These are phyloP conservation scores for Flaveria floridana DNA, from an alignment of 140 eudicot species.

Conservation along the genomic window DNA sequence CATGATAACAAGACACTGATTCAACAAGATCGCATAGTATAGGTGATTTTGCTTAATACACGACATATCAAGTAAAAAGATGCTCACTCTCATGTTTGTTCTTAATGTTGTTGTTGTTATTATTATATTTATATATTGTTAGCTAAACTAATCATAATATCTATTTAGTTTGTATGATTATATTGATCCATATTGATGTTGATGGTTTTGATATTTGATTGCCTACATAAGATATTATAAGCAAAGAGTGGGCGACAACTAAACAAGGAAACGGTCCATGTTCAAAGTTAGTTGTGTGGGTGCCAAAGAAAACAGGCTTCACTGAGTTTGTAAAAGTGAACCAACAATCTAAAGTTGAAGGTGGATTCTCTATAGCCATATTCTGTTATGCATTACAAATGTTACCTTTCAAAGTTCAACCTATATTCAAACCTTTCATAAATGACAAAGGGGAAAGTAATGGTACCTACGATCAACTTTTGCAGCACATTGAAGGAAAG, in stretches of 20 bases:
- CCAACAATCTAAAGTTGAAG: constrained; percentile 9
- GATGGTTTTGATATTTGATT: not conserved
- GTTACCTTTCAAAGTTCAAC: constrained; percentile 27
- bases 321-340: constrained; percentile 29
- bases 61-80: no score
- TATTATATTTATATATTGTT: no score
- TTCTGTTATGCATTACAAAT: constrained; percentile 26
- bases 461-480: constrained; percentile 23
- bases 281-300: constrained; percentile 28
- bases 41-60: no score
- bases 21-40: no score
- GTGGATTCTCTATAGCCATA: constrained; percentile 32
- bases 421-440: constrained; percentile 26
- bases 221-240: constrained; percentile 17
- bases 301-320: constrained; percentile 31
- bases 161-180: not conserved
- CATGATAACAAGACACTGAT: no score
- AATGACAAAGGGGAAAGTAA: constrained; percentile 20
- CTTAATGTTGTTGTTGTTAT: not conserved
- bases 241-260: not conserved
- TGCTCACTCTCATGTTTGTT: no score
- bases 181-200: not conserved
- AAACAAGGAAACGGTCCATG: constrained; percentile 13
- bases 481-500: constrained; percentile 21
- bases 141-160: not conserved